phyloP scores from a whole-genome alignment of 345 rosid genomes.

The Turnera subulata region DNA sequence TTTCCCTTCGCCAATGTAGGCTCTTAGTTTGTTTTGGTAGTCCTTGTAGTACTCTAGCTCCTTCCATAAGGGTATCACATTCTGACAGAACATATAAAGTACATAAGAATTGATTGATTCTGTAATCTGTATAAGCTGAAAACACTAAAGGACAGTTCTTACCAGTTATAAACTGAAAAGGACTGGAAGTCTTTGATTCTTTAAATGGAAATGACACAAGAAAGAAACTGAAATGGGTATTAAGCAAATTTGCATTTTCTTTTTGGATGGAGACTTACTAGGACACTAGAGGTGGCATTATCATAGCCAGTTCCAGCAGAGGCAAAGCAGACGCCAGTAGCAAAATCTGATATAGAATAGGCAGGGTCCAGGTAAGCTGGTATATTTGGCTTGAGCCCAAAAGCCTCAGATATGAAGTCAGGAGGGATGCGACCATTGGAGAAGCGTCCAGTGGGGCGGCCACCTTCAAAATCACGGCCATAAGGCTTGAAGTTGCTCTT shows the following conservation, averaged over 20 bases:
- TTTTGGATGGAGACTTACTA: conserved; percentile 49
- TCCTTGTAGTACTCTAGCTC: conserved; percentile 74
- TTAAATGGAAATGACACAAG: neutral
- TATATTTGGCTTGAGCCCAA: conserved; percentile 54
- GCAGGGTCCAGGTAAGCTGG: conserved; percentile 81
- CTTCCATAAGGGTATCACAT: conserved; percentile 80
- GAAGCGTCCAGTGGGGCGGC: conserved; percentile 68
- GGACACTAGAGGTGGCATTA: conserved; percentile 62
- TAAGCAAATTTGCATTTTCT: neutral
- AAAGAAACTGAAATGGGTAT: neutral
- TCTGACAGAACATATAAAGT: conserved; percentile 28
- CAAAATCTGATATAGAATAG: conserved; percentile 54
- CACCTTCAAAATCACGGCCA: conserved; percentile 63
- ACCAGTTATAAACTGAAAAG: too few species aligned
- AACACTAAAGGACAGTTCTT: neutral
- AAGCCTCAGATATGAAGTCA: conserved; percentile 74
- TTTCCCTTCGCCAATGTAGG: conserved; percentile 40
- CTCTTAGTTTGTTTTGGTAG: conserved; percentile 51
- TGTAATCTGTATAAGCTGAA: too few species aligned
- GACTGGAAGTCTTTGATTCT: too few species aligned
- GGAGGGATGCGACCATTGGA: conserved; percentile 69
- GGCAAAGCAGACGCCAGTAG: conserved; percentile 84
- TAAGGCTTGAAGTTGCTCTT: conserved; percentile 77
- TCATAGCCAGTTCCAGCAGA: conserved; percentile 92
- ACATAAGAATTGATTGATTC: neutral